Percentiles rank a stretch among this genome's conserved stretches.
These are phyloP conservation scores for Cryphonectria naterciae DNA, from an alignment of 2,329 filamentous ascomycete genomes.

Conservation along the genomic window DNA sequence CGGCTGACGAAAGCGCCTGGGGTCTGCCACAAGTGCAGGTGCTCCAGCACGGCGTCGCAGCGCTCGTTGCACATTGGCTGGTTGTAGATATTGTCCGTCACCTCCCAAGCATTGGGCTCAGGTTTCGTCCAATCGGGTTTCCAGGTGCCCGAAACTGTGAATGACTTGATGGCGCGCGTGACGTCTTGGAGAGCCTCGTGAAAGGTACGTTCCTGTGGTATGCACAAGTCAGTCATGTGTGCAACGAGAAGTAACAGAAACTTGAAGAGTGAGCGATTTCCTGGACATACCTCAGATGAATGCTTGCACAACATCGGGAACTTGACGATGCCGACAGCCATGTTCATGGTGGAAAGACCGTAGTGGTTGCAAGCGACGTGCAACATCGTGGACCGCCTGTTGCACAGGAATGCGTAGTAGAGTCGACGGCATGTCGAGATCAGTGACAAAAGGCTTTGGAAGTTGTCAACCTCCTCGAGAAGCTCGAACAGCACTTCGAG, in stretches of 20 bases:
- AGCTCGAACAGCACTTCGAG: neutral
- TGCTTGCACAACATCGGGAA: neutral
- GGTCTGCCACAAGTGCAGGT: neutral
- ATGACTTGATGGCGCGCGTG: neutral
- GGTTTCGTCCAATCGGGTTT: neutral
- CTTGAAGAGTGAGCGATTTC: neutral
- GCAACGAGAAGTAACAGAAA: neutral
- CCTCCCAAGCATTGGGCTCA: neutral
- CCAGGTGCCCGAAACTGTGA: neutral
- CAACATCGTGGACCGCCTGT: neutral
- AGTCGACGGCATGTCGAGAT: neutral
- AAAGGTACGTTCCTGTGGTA: neutral
- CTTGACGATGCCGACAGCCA: neutral
- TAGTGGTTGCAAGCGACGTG: neutral
- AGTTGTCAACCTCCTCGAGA: neutral
- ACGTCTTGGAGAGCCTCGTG: neutral
- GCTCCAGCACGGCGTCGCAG: neutral
- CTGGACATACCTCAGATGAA: neutral
- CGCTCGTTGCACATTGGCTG: neutral
- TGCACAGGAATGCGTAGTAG: neutral
- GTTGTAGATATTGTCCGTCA: neutral
- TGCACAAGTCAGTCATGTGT: neutral
- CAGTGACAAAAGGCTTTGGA: neutral
- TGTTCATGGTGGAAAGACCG: neutral
- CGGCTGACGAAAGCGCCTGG: neutral